These are phyloP conservation scores for Fabrea salina DNA, from an alignment of 169 alveolate genomes.

Conservation along the genomic window DNA sequence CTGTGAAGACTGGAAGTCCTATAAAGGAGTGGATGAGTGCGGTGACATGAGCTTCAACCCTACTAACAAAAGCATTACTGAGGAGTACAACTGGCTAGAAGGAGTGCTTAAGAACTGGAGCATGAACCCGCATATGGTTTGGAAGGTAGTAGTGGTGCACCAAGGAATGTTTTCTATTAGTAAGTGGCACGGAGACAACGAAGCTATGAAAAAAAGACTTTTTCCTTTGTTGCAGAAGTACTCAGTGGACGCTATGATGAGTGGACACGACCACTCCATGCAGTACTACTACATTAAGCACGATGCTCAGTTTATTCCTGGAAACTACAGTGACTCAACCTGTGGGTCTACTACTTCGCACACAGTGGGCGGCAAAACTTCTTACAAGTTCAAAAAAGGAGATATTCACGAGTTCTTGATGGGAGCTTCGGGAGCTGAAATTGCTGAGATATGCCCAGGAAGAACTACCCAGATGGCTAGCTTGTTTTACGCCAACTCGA, in stretches of 20 bases:
- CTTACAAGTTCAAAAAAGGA: neutral
- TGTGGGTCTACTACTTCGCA: neutral
- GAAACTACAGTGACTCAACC: neutral
- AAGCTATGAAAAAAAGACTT: neutral
- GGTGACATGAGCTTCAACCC: neutral
- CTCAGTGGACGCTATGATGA: neutral
- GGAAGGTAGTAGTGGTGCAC: neutral
- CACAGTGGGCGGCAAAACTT: neutral
- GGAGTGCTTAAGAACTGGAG: neutral
- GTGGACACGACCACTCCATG: slow-evolving; percentile 27
- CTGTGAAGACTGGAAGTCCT: no score
- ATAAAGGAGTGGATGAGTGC: neutral
- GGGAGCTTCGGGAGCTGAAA: slow-evolving; percentile 1
- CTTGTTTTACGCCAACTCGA: neutral
- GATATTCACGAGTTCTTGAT: neutral
- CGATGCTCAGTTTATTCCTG: neutral
- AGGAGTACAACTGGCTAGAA: slow-evolving; percentile 7
- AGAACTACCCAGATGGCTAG: slow-evolving; percentile 8
- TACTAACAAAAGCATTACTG: neutral
- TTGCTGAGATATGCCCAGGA: neutral
- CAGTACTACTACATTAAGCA: neutral
- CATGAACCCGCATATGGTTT: neutral
- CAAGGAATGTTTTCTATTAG: slow-evolving; percentile 7
- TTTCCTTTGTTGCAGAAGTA: neutral
- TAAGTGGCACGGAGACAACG: slow-evolving; percentile 23